Conservation (phyloP, 2,329 filamentous ascomycete species). For the Clarireedia monteithiana region DNA sequence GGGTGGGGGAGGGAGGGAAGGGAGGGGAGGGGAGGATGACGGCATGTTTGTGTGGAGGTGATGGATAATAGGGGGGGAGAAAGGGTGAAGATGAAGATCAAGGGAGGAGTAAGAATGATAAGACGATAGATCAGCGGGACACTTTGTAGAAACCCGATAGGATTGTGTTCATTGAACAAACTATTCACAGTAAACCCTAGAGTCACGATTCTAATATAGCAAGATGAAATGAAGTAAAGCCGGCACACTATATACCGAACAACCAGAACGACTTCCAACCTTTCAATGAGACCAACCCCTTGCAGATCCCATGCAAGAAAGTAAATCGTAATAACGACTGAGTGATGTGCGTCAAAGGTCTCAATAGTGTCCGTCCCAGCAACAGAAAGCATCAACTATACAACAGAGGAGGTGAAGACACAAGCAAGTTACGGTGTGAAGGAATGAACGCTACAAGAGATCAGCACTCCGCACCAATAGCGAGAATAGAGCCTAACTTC, state of each 20-base stretch:
- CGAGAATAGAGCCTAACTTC: background rate
- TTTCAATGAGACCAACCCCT: background rate
- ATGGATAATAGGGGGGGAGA: background rate
- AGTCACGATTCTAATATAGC: background rate
- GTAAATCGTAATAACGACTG: too few relatives aligned
- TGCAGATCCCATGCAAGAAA: background rate
- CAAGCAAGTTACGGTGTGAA: background rate
- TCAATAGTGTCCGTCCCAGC: too few relatives aligned
- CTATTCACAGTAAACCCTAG: too few relatives aligned
- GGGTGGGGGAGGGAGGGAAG: constrained; percentile 16
- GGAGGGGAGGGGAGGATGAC: constrained; percentile 16
- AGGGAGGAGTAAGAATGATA: background rate
- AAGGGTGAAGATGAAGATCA: background rate
- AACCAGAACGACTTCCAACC: background rate
- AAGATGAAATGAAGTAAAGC: background rate
- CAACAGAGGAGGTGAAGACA: background rate
- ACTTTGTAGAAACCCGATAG: background rate
- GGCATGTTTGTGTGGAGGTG: too few relatives aligned
- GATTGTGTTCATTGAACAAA: background rate
- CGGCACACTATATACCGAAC: background rate
- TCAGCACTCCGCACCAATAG: background rate
- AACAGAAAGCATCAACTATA: background rate
- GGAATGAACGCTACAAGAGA: too few relatives aligned
- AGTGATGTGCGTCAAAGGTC: too few relatives aligned
- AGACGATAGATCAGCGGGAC: background rate